Evolutionary conservation across 495 filamentous ascomycete species (phyloP), one percentile per base, ranked within the genome.

Genomic region (Xylaria intraflava): DNA sequence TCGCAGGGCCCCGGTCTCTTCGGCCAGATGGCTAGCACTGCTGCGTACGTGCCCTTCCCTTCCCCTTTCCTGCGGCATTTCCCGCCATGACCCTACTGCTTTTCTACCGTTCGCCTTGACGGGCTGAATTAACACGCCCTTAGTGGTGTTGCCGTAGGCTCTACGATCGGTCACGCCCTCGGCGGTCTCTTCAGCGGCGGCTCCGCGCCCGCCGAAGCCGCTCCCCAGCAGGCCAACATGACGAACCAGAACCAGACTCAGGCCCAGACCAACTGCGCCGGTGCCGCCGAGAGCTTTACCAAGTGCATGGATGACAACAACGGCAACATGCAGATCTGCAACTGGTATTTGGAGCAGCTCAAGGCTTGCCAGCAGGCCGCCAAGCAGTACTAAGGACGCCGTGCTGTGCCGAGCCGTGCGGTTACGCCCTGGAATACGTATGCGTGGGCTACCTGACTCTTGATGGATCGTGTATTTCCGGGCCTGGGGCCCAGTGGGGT

Each of bases 341-440:
- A 85, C 57, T 98, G 93, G 93, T 98, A 98, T 69, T 71, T 98
- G 62, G 92, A 97, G 71, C 93, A 98, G 81, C 76, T 98, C 69
- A 95, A 96, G 80, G 89, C 92, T 46, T 97, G 92, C 80, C 92
- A 97, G 80, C 74, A 78, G 62, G 89, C 91, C 62, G 88, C 92
- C 48, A 86, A 78, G 72, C 86, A 84, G 68, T 95, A 94, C 76
- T 96, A 88, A 70, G n/a, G n/a, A n/a, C n/a, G n/a, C n/a, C n/a
- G n/a, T n/a, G 52, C 19, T 43, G 26, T 27, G 9, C 1, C 1
- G 3, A 14, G 16, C 45, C 14, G 2, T 33, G 16, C n/a, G 9
- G 14, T n/a, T n/a, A n/a, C n/a, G n/a, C n/a, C n/a, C n/a, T n/a
- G n/a, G n/a, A n/a, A n/a, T n/a, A n/a, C n/a, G n/a, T n/a, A n/a